Percentiles rank a stretch among this genome's conserved stretches.
Conservation (phyloP, 345 rosid species). For the Hypericum perforatum region DNA sequence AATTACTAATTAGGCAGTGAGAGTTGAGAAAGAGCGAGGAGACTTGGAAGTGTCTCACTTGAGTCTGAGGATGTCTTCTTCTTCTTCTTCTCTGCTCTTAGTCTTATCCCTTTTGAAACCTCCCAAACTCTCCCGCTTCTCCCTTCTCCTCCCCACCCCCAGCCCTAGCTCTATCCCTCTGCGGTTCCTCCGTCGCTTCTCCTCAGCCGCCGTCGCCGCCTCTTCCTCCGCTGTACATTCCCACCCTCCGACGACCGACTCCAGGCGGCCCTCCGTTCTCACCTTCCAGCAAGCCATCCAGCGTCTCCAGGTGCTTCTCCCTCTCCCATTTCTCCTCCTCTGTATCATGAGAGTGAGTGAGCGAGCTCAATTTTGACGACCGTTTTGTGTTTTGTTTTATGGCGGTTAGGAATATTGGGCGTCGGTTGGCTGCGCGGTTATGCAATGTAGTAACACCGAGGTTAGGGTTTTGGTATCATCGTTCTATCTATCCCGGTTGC, state of each 20-base stretch:
- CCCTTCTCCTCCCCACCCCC: slow-evolving; percentile 24
- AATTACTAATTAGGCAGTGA: too few relatives aligned
- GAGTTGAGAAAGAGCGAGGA: too few relatives aligned
- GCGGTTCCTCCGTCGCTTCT: slow-evolving; percentile 21
- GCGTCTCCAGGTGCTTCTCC: slow-evolving; percentile 53
- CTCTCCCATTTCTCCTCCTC: neutral
- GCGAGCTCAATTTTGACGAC: neutral
- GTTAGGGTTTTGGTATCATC: too few relatives aligned
- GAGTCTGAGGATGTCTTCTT: too few relatives aligned
- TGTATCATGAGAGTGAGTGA: too few relatives aligned
- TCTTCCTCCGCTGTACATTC: slow-evolving; percentile 30
- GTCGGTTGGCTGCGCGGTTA: slow-evolving; percentile 88
- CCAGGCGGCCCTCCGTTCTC: slow-evolving; percentile 28
- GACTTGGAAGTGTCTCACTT: too few relatives aligned
- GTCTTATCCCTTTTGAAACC: slow-evolving; percentile 57
- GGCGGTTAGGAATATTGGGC: slow-evolving; percentile 78
- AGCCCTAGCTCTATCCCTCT: slow-evolving; percentile 17
- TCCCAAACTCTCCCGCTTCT: slow-evolving; percentile 21
- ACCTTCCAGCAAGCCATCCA: slow-evolving; percentile 95
- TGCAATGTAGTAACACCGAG: slow-evolving; percentile 99
- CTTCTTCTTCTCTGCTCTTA: slow-evolving; percentile 29
- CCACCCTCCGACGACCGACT: slow-evolving; percentile 24
- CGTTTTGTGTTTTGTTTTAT: neutral
- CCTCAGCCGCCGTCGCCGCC: too few relatives aligned
- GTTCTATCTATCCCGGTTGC: neutral